Percentiles rank a stretch among this genome's conserved stretches.
phyloP scores from a whole-genome alignment of 768 basidiomycete species.

The Termitomyces sp. region DNA sequence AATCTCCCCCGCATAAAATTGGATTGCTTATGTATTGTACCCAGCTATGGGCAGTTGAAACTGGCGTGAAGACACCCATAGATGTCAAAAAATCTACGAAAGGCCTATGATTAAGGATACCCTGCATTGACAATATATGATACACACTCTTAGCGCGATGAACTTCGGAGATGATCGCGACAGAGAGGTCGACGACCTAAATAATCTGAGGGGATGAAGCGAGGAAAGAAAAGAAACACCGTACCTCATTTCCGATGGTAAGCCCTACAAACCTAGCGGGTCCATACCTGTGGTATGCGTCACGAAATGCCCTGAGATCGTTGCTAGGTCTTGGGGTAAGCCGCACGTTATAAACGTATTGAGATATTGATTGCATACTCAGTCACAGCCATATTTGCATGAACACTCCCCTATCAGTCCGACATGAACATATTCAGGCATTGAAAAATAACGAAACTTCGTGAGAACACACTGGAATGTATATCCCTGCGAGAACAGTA shows the following conservation, averaged over 20 bases:
- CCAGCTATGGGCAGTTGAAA: slow-evolving; percentile 36
- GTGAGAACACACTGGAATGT: slow-evolving; percentile 19
- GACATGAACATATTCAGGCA: background rate
- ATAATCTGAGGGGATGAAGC: background rate
- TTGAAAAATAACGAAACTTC: background rate
- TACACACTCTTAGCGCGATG: slow-evolving; percentile 26
- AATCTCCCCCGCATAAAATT: slow-evolving; percentile 28
- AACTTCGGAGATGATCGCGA: slow-evolving; percentile 30
- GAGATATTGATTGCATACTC: background rate
- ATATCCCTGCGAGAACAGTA: slow-evolving; percentile 32
- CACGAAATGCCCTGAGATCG: slow-evolving; percentile 28
- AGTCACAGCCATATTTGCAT: background rate
- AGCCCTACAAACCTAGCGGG: slow-evolving; percentile 26
- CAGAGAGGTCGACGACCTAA: slow-evolving; percentile 22
- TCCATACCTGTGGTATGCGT: slow-evolving; percentile 26
- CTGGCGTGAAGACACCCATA: slow-evolving; percentile 27
- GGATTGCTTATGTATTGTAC: slow-evolving; percentile 26
- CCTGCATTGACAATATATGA: background rate
- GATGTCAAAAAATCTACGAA: slow-evolving; percentile 23
- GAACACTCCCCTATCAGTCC: background rate
- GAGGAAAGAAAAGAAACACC: background rate
- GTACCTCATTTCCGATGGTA: slow-evolving; percentile 32
- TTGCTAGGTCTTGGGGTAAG: slow-evolving; percentile 17
- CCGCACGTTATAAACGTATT: background rate
- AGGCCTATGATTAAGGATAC: background rate